A percentile compares a stretch with the other conserved stretches of the same genome.
Conservation (phyloP, 2,329 filamentous ascomycete genomes). For the Aureobasidium sp. region DNA sequence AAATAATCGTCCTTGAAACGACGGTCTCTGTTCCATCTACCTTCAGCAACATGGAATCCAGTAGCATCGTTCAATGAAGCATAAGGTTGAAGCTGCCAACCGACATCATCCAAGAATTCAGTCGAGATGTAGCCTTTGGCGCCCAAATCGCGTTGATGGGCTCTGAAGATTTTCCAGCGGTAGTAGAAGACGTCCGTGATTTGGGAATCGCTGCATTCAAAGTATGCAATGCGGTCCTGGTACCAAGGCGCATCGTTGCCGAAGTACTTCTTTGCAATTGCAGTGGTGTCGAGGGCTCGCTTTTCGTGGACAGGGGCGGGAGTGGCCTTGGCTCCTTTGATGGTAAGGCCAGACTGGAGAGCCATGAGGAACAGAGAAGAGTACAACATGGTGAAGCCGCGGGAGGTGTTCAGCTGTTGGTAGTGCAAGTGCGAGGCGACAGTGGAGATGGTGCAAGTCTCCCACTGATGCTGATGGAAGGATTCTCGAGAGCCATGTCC, state of each 20-base stretch:
- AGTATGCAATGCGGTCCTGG: slow-evolving; percentile 31
- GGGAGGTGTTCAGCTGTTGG: not conserved
- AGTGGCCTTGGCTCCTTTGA: not conserved
- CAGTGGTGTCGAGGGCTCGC: not conserved
- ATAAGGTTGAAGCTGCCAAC: slow-evolving; percentile 36
- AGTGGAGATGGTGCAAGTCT: not conserved
- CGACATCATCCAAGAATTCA: slow-evolving; percentile 38
- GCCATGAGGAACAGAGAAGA: not conserved
- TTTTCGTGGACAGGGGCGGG: not conserved
- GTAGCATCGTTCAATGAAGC: slow-evolving; percentile 38
- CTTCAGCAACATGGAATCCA: slow-evolving; percentile 37
- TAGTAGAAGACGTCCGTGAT: slow-evolving; percentile 40
- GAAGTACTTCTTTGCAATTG: slow-evolving; percentile 24
- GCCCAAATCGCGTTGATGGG: slow-evolving; percentile 38
- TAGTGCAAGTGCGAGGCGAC: not conserved
- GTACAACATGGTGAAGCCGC: not conserved
- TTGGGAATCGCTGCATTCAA: slow-evolving; percentile 31
- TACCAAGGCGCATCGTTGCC: slow-evolving; percentile 37
- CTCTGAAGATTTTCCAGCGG: slow-evolving; percentile 37
- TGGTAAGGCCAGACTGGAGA: not conserved
- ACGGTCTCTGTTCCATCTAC: slow-evolving; percentile 38
- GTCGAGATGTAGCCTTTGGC: slow-evolving; percentile 37
- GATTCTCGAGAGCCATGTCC: not conserved
- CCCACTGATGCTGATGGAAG: not conserved
- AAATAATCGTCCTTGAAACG: slow-evolving; percentile 38